Evolutionary conservation across 2,329 filamentous ascomycete species (phyloP).

Genomic region (Paraphaeosphaeria minitans): DNA sequence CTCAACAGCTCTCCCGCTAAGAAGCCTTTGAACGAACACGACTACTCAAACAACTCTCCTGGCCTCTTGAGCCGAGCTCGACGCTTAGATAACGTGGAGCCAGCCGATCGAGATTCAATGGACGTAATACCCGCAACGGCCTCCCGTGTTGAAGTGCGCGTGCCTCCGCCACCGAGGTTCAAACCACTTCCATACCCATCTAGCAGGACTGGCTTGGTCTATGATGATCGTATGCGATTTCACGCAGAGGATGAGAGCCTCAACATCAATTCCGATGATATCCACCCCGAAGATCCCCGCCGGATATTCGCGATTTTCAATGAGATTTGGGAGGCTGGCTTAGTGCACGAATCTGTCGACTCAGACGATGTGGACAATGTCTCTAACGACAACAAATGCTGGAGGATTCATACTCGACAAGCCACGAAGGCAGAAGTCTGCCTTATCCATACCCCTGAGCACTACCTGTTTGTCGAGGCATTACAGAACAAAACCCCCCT

Average conservation of each 20-base stretch:
- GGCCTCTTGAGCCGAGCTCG: constrained; percentile 18
- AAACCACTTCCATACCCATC: constrained; percentile 38
- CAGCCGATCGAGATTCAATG: constrained; percentile 30
- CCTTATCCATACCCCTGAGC: constrained; percentile 75
- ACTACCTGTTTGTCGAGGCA: constrained; percentile 77
- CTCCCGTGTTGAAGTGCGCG: constrained; percentile 30
- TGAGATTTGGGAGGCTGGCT: constrained; percentile 78
- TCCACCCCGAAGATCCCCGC: constrained; percentile 92
- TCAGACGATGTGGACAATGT: constrained; percentile 46
- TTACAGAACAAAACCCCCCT: constrained; percentile 58
- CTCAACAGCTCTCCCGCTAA: constrained; percentile 19
- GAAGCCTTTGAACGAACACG: constrained; percentile 10
- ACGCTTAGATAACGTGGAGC: constrained; percentile 19
- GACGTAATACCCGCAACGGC: constrained; percentile 22
- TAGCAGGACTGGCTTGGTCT: constrained; percentile 58
- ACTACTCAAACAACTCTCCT: constrained; percentile 1
- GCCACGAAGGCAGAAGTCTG: constrained; percentile 82
- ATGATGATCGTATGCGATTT: constrained; percentile 94
- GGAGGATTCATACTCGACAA: constrained; percentile 75
- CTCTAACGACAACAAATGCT: constrained; percentile 58
- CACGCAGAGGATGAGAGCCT: constrained; percentile 73
- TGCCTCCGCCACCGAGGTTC: constrained; percentile 44
- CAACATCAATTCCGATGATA: constrained; percentile 62
- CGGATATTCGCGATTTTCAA: constrained; percentile 93
- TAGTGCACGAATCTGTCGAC: constrained; percentile 69